Evolutionary conservation across 768 basidiomycete genomes (phyloP).

Genomic region (Pluteus cervinus): DNA sequence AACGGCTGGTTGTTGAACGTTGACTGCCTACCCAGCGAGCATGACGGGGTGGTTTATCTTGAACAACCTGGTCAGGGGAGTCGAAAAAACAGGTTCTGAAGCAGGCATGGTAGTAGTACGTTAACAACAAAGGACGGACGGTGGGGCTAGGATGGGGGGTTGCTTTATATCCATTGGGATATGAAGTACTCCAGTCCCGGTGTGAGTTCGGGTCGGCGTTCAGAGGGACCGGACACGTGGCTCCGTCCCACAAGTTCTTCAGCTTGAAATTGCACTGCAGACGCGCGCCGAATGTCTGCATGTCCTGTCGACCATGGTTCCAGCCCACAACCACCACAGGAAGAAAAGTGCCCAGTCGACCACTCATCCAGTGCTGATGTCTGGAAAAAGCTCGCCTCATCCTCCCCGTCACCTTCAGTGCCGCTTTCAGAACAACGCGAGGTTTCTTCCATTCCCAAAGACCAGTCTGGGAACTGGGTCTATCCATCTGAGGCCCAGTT

Average conservation of each 20-base stretch:
- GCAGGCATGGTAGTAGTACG: conserved; percentile 50
- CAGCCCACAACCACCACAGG: conserved; percentile 7
- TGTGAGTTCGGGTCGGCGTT: neutral
- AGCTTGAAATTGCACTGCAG: conserved; percentile 1
- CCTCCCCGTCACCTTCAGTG: conserved; percentile 14
- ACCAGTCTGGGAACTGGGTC: conserved; percentile 76
- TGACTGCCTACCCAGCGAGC: conserved; percentile 53
- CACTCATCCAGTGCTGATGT: conserved; percentile 28
- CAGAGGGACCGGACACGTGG: neutral
- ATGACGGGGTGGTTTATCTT: conserved; percentile 79
- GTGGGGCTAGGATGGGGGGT: too few relatives aligned
- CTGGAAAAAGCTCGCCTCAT: conserved; percentile 30
- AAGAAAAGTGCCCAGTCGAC: conserved; percentile 35
- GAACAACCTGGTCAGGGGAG: conserved; percentile 72
- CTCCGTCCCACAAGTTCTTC: neutral
- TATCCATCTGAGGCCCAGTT: conserved; percentile 99
- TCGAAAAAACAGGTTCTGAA: conserved; percentile 58
- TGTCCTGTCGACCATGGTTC: conserved; percentile 47
- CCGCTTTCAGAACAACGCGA: conserved; percentile 69
- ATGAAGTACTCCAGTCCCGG: neutral
- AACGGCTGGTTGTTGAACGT: too few relatives aligned
- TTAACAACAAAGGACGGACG: too few relatives aligned
- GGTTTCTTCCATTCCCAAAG: conserved; percentile 82
- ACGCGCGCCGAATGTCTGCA: conserved; percentile 19
- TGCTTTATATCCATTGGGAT: neutral